Percentiles rank a stretch among this genome's conserved stretches.
Evolutionary conservation across 2,329 filamentous ascomycete species (phyloP).

Genomic region (Trichoderma citrinoviride): DNA sequence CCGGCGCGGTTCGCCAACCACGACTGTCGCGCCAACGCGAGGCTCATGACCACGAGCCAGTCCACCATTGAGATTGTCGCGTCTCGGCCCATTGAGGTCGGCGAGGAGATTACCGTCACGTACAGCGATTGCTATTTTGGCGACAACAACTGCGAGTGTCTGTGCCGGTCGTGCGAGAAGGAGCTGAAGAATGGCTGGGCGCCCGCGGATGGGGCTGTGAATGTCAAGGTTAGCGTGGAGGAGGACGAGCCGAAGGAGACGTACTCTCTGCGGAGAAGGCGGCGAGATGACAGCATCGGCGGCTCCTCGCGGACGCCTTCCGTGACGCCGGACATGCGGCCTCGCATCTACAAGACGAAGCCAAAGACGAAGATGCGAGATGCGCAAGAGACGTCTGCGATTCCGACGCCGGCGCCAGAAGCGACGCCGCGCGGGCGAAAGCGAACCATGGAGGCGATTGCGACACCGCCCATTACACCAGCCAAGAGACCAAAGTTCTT

Average conservation of each 20-base stretch:
- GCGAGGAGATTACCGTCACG: conserved; percentile 94
- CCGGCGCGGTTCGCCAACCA: conserved; percentile 97
- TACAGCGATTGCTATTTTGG: conserved; percentile 98
- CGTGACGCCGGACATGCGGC: conserved; percentile 54
- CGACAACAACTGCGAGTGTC: conserved; percentile 88
- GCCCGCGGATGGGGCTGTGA: conserved; percentile 46
- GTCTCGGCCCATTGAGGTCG: conserved; percentile 73
- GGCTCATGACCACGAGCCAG: conserved; percentile 76
- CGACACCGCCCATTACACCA: conserved; percentile 55
- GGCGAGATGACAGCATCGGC: conserved; percentile 50
- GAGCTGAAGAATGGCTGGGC: conserved; percentile 79
- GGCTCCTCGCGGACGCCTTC: conserved; percentile 57
- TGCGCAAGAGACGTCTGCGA: conserved; percentile 36
- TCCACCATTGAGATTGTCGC: conserved; percentile 91
- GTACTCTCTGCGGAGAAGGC: conserved; percentile 56
- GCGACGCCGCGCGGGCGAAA: conserved; percentile 36
- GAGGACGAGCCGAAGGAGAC: conserved; percentile 44
- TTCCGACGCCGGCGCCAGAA: conserved; percentile 31
- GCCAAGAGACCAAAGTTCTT: conserved; percentile 47
- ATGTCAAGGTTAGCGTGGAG: conserved; percentile 54
- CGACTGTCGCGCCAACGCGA: conserved; percentile 90
- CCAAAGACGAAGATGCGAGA: conserved; percentile 36
- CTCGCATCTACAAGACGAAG: conserved; percentile 45
- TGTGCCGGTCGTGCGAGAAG: conserved; percentile 84
- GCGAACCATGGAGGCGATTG: conserved; percentile 44